Evolutionary conservation across 257 asterid genomes (phyloP).

Genomic region (Nicotiana otophora): DNA sequence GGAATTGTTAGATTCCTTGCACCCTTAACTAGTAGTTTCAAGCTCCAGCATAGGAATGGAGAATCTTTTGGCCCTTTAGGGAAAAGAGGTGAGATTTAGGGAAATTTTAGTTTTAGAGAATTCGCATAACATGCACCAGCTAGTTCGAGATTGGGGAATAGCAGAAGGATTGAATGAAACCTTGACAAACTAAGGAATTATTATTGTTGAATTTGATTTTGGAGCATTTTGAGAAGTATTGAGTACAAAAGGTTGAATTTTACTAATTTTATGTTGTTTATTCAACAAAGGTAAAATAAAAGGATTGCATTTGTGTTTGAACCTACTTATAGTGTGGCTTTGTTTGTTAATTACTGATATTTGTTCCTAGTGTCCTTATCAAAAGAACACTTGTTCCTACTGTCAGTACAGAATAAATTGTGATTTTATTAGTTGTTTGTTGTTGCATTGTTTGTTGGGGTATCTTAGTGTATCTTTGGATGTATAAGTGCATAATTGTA

Average conservation of each 20-base stretch:
- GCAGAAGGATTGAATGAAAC: neutral
- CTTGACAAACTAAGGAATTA: neutral
- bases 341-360: neutral
- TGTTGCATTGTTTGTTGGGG: neutral
- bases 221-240: neutral
- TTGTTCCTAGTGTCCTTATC: neutral
- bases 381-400: neutral
- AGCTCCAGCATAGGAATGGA: neutral
- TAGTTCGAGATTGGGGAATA: neutral
- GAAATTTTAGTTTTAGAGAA: neutral
- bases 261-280: neutral
- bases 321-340: neutral
- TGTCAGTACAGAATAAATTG: neutral
- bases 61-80: neutral
- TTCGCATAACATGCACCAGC: neutral
- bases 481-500: neutral
- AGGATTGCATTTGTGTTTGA: neutral
- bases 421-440: neutral
- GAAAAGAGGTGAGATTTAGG: neutral
- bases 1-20: neutral
- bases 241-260: neutral
- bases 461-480: neutral
- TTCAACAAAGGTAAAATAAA: neutral
- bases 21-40: neutral
- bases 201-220: neutral